Base-by-base conservation (phyloP, 805 yeast species). In the Sugiyamaella americana region DNA sequence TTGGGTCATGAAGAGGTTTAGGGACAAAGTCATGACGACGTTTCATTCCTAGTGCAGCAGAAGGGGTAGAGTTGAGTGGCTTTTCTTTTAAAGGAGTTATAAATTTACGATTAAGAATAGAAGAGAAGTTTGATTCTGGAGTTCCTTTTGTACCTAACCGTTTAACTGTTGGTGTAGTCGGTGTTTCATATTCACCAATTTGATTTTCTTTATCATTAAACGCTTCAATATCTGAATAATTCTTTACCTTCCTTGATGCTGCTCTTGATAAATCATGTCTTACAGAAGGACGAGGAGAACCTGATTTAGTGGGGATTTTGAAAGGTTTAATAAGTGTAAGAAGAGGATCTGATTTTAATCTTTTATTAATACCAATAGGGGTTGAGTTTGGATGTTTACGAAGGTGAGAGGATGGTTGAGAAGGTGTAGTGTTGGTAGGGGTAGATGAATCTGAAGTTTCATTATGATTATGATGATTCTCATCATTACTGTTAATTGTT, bases 1-100 rank as follows among this genome's bases (percentile, higher is more conserved):
- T 74, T 0, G 98, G 98, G 66, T 93, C 98, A 61, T 91, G 94
- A n/a, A 93, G 71, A 1, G 98, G 94, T 48, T 88, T 69, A 3
- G 98, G 95, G n/a, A 86, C 84, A 44, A 86, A 66, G 22, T 64
- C 70, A 1, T 79, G 75, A 51, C 79, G 77, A 34, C 83, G 76
- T 51, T 83, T 77, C 48, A 88, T 87, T 0, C 98, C 98, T 50
- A 91, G 69, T 0, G 95, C 85, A 0, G 94, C 86, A 0, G 95
- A 89, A 1, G 88, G 58, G 11, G 50, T 30, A 3, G 34, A 13
- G 29, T 50, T 57, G 10, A 48, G 47, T 10, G 51, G 57, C 24
- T 37, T 40, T n/a, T 45, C 43, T 21, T 40, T 48, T 26, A 54
- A 23, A 6, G 59, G 58, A 24, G 51, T 47, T 3, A 45, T 19